Percentiles rank a stretch among this genome's conserved stretches.
phyloP scores from a whole-genome alignment of 225 moss, liverwort and hornwort species.

The Ulota crispa region DNA sequence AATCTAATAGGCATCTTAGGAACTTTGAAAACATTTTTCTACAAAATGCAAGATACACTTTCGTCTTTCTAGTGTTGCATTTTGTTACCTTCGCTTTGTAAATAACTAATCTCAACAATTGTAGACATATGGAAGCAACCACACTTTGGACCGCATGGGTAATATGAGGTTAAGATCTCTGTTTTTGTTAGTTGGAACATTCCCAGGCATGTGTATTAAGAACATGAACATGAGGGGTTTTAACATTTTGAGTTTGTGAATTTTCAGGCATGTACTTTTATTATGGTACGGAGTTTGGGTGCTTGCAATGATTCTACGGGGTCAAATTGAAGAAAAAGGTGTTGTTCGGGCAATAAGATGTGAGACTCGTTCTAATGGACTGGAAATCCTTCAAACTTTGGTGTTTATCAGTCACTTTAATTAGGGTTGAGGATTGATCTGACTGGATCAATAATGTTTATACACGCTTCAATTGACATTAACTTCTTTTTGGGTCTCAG shows the following conservation, averaged over 20 bases:
- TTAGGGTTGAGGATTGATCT: background rate
- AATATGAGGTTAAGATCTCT: background rate
- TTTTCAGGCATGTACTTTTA: slow-evolving; percentile 71
- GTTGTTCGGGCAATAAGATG: slow-evolving; percentile 74
- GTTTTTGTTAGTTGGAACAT: background rate
- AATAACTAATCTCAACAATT: background rate
- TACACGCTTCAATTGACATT: background rate
- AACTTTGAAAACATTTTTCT: background rate
- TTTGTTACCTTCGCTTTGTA: background rate
- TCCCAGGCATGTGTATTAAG: too few relatives aligned
- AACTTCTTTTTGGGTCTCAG: slow-evolving; percentile 32
- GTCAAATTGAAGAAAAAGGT: slow-evolving; percentile 68
- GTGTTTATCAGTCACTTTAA: background rate
- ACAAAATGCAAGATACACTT: background rate
- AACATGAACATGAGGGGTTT: background rate
- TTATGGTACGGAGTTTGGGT: slow-evolving; percentile 91
- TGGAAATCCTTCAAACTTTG: background rate
- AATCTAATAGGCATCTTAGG: background rate
- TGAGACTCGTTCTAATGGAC: slow-evolving; percentile 29
- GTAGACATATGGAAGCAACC: background rate
- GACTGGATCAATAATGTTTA: background rate
- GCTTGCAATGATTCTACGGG: slow-evolving; percentile 72
- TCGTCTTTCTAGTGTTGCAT: background rate
- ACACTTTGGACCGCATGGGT: background rate
- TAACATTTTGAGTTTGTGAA: background rate